These are phyloP conservation scores for Phytophthora citrophthora DNA, from an alignment of 352 stramenopile species.

Conservation along the genomic window DNA sequence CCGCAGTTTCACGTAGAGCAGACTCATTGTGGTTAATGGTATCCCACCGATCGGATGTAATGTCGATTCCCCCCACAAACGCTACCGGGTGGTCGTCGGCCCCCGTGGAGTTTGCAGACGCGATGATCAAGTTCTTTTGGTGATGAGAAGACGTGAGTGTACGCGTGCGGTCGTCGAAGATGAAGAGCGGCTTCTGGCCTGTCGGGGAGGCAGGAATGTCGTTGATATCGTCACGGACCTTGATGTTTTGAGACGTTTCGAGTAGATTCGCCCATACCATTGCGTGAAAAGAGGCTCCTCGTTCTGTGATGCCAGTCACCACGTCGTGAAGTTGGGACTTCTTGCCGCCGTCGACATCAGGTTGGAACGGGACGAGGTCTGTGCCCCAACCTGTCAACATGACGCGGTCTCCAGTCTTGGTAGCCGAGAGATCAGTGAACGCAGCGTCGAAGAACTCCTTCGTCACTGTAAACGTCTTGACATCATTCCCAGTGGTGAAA, in stretches of 20 bases:
- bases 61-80: conserved; percentile 64
- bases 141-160: conserved; percentile 46
- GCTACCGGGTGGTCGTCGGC: conserved; percentile 31
- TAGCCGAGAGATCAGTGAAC: conserved; percentile 44
- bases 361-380: conserved; percentile 49
- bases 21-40: conserved; percentile 57
- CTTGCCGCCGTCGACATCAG: conserved; percentile 27
- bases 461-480: conserved; percentile 46
- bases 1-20: conserved; percentile 31
- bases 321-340: conserved; percentile 45
- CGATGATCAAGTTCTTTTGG: conserved; percentile 55
- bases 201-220: conserved; percentile 15
- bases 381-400: conserved; percentile 59
- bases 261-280: conserved; percentile 10
- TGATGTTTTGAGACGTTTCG: conserved; percentile 46
- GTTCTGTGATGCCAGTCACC: conserved; percentile 33
- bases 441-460: conserved; percentile 55
- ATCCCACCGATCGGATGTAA: conserved; percentile 62
- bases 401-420: conserved; percentile 32
- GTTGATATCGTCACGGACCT: conserved; percentile 52
- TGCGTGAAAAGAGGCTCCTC: conserved; percentile 22
- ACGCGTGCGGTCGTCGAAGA: conserved; percentile 61
- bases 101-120: conserved; percentile 3
- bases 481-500: conserved; percentile 42
- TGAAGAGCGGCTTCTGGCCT: conserved; percentile 25